Evolutionary conservation across 371 early-diverging fungal genomes (phyloP).

Genomic region (Racocetra persica): DNA sequence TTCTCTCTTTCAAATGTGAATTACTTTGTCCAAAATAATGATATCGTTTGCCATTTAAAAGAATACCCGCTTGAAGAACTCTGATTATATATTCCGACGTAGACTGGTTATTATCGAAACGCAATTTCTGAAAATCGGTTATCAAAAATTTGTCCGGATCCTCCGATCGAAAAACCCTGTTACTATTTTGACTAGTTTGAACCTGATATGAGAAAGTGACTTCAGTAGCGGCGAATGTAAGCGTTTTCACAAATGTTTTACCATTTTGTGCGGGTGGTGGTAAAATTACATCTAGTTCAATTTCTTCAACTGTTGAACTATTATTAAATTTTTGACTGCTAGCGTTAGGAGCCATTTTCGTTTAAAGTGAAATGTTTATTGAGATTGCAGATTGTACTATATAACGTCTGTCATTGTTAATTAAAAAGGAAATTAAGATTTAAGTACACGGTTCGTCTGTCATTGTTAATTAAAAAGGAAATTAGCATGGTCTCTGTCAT

Average conservation of each 20-base stretch:
- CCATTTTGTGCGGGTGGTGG: not conserved
- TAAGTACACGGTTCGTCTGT: too few relatives aligned
- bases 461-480: too few relatives aligned
- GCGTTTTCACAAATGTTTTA: not conserved
- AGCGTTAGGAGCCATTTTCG: too few relatives aligned
- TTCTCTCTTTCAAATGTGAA: not conserved
- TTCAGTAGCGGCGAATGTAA: not conserved
- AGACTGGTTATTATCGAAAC: not conserved
- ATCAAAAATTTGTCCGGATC: not conserved
- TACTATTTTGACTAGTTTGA: not conserved
- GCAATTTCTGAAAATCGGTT: not conserved
- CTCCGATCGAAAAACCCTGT: not conserved
- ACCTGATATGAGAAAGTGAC: not conserved
- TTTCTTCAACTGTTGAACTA: too few relatives aligned
- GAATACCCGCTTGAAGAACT: not conserved
- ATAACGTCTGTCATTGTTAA: too few relatives aligned
- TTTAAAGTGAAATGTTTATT: too few relatives aligned
- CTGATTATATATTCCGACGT: not conserved
- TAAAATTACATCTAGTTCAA: too few relatives aligned
- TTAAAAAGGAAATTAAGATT: too few relatives aligned
- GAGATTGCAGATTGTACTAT: too few relatives aligned
- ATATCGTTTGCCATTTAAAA: not conserved
- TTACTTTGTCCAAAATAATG: not conserved
- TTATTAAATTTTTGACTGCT: too few relatives aligned
- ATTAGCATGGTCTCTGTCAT: too few relatives aligned